Base-by-base conservation (phyloP, 106 monocot species). In the Dioscorea dumetorum region DNA sequence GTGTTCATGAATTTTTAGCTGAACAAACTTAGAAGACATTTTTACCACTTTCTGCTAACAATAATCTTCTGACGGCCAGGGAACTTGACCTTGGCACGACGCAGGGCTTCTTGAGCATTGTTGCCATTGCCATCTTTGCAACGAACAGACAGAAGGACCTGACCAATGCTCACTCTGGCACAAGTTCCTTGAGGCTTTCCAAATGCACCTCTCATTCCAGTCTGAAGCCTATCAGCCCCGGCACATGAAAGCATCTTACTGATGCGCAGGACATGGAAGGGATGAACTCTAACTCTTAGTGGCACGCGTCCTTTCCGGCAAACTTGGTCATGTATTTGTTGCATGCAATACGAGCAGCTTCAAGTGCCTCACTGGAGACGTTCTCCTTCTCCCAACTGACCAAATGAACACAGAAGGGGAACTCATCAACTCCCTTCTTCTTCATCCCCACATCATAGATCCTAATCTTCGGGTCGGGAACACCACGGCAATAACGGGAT, bases 361-460 rank as follows among this genome's bases (percentile, higher is more conserved):
- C 91, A 56, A 89, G 81, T 23, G 89, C 85, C 76, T 89, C 88
- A 48, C 93, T 93, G 23, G 93, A 86, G 8, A 89, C 85, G 32
- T 93, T 89, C 57, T 93, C 89, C 74, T 93, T 89, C 74, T 93
- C 86, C 88, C 93, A 93, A 34, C 80, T 78, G 15, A 83, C 89
- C 1, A 93, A 63, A 56, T 93, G 93, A 13, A 93, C 82, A 31
- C 85, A 89, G 74, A 83, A 88, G 1, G 88, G 85, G 58, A 88
- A 88, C 66, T 92, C 91, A 72, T 92, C 88, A 1, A 84, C 91
- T 6, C 84, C 87, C 70, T 88, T 91, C 78, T 49, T 91, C 76
- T 91, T 91, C 91, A 91, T 91, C 3, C 91, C 91, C 2, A 91
- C 91, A 78, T 91, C 91, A n/a, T 91, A 91, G 57, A 91, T 91